Percentiles rank a stretch among this genome's conserved stretches.
phyloP scores from a whole-genome alignment of 805 yeast genomes.

The Komagataella mondaviorum region DNA sequence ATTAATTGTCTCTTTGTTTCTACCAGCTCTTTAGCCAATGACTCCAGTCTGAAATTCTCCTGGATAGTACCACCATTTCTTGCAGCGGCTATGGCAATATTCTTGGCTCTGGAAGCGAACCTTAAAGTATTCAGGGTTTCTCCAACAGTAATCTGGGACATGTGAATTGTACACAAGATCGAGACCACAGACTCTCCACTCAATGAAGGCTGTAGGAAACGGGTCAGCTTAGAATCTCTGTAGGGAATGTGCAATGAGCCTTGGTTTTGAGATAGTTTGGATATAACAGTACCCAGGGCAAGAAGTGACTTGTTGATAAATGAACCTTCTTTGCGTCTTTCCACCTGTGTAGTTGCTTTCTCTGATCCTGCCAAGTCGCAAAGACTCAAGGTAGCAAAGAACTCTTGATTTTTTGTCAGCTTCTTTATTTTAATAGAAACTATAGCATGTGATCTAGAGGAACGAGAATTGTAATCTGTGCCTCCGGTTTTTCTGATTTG shows the following conservation, averaged over 20 bases:
- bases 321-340: slow-evolving; percentile 87
- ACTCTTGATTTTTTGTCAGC: slow-evolving; percentile 24
- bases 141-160: slow-evolving; percentile 42
- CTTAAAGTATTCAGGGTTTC: slow-evolving; percentile 82
- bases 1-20: slow-evolving; percentile 41
- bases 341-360: slow-evolving; percentile 60
- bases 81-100: slow-evolving; percentile 58
- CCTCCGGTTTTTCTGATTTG: slow-evolving; percentile 66
- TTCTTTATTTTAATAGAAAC: slow-evolving; percentile 50
- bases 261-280: slow-evolving; percentile 36
- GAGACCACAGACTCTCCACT: slow-evolving; percentile 79
- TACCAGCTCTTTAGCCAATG: slow-evolving; percentile 46
- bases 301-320: slow-evolving; percentile 83
- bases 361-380: slow-evolving; percentile 98
- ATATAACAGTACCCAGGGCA: slow-evolving; percentile 86
- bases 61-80: slow-evolving; percentile 24
- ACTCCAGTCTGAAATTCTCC: slow-evolving; percentile 37
- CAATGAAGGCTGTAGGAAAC: slow-evolving; percentile 83
- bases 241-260: slow-evolving; percentile 67
- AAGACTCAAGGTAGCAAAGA: slow-evolving; percentile 53
- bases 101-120: slow-evolving; percentile 89
- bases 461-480: slow-evolving; percentile 78
- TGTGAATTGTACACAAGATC: slow-evolving; percentile 76
- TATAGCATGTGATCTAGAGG: slow-evolving; percentile 88
- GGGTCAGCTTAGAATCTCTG: slow-evolving; percentile 84